Conservation (phyloP, 208 protist genomes). For the Leishmania guyanensis region DNA sequence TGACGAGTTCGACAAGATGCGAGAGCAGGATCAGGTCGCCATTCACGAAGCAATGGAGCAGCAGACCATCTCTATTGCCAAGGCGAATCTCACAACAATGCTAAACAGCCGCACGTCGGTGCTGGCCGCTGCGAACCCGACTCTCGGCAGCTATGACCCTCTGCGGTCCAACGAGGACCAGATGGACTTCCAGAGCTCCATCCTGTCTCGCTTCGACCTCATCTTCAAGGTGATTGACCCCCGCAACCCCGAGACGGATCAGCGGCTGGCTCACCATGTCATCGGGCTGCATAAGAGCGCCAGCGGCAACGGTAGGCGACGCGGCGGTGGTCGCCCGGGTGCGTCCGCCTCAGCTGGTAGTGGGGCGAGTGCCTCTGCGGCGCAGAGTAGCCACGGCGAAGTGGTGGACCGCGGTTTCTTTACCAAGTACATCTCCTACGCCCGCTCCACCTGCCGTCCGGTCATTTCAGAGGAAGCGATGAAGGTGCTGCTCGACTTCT, state of each 20-base stretch:
- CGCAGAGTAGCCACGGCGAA: constrained; percentile 4
- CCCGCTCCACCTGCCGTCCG: constrained; percentile 86
- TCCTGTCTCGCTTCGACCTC: constrained; percentile 99
- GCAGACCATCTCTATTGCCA: constrained; percentile 99
- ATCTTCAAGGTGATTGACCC: constrained; percentile 99
- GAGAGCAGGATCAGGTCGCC: constrained; percentile 97
- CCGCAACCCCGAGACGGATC: constrained; percentile 92
- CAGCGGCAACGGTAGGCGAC: constrained; percentile 21
- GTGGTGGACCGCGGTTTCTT: constrained; percentile 84
- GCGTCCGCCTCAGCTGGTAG: constrained; percentile 53
- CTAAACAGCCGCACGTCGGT: constrained; percentile 99
- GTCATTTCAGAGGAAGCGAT: constrained; percentile 93
- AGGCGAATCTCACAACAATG: constrained; percentile 99
- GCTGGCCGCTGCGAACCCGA: constrained; percentile 99
- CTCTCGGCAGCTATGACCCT: constrained; percentile 94
- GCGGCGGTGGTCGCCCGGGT: constrained; percentile 10
- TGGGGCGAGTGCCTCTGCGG: constrained; percentile 29
- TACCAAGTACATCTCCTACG: constrained; percentile 96
- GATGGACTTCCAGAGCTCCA: constrained; percentile 98
- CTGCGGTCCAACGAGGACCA: constrained; percentile 89
- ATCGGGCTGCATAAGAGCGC: constrained; percentile 96
- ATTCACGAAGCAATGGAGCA: constrained; percentile 99
- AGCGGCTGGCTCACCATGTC: constrained; percentile 95
- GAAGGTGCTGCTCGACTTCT: constrained; percentile 94
- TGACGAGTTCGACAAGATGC: constrained; percentile 99